Conservation (phyloP, 257 asterid species). For the Scutellaria galericulata region DNA sequence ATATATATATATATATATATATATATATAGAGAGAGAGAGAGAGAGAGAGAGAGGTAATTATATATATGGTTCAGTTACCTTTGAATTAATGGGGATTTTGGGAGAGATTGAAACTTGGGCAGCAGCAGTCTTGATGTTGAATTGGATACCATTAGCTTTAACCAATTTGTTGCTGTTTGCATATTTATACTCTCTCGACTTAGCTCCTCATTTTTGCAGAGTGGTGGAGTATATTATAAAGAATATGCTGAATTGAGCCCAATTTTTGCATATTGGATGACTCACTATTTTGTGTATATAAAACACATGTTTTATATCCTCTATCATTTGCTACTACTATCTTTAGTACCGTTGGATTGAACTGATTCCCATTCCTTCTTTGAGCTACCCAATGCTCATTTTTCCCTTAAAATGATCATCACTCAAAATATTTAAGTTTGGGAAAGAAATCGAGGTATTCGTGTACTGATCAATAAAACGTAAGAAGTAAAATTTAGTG, state of each 20-base stretch:
- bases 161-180: not conserved
- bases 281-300: not conserved
- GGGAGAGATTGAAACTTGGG: not conserved
- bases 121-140: slow-evolving; percentile 13
- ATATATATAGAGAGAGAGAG: no score
- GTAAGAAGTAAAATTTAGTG: no score
- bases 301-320: no score
- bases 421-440: no score
- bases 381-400: no score
- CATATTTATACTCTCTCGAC: not conserved
- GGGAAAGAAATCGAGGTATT: no score
- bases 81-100: not conserved
- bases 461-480: no score
- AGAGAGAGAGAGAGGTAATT: not conserved
- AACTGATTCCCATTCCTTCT: no score
- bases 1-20: not conserved
- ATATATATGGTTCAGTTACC: slow-evolving; percentile 31
- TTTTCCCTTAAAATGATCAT: no score
- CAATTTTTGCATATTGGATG: not conserved
- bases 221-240: slow-evolving; percentile 15
- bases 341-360: no score
- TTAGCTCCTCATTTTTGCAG: not conserved
- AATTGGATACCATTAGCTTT: not conserved
- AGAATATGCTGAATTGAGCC: slow-evolving; percentile 20
- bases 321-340: no score